Evolutionary conservation across 2,329 filamentous ascomycete species (phyloP).

Genomic region (Aspergillaceae sp.): DNA sequence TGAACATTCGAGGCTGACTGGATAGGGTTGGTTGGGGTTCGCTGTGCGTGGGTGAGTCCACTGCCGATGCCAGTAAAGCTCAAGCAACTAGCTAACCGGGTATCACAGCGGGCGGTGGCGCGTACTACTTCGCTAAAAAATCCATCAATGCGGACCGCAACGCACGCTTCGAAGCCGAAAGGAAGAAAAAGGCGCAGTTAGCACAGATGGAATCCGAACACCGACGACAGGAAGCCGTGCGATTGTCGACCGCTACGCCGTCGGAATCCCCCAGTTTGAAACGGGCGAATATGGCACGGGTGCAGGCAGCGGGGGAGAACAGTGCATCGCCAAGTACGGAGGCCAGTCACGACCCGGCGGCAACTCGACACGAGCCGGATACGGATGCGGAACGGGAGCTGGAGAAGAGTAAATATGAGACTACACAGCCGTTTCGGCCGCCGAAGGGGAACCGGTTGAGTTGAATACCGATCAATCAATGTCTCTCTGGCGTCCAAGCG

Average conservation of each 20-base stretch:
- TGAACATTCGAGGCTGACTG: not conserved
- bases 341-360: slow-evolving; percentile 69
- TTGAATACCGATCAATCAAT: slow-evolving; percentile 27
- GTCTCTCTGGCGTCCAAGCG: no score
- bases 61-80: not conserved
- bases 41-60: slow-evolving; percentile 64
- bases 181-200: slow-evolving; percentile 46
- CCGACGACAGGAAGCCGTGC: slow-evolving; percentile 20
- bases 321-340: slow-evolving; percentile 63
- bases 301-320: slow-evolving; percentile 30
- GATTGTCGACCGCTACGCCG: slow-evolving; percentile 10
- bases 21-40: slow-evolving; percentile 83
- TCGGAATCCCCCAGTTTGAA: slow-evolving; percentile 23
- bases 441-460: slow-evolving; percentile 79
- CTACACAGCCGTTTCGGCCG: slow-evolving; percentile 63
- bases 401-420: slow-evolving; percentile 89
- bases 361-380: slow-evolving; percentile 69
- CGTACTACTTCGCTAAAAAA: slow-evolving; percentile 93
- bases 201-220: slow-evolving; percentile 28
- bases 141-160: slow-evolving; percentile 86
- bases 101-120: slow-evolving; percentile 66
- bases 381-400: slow-evolving; percentile 57
- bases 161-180: slow-evolving; percentile 60
- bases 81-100: no score
- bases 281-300: slow-evolving; percentile 24